Conservation (phyloP, 2,329 filamentous ascomycete genomes). For the Spiromastix sp. region DNA sequence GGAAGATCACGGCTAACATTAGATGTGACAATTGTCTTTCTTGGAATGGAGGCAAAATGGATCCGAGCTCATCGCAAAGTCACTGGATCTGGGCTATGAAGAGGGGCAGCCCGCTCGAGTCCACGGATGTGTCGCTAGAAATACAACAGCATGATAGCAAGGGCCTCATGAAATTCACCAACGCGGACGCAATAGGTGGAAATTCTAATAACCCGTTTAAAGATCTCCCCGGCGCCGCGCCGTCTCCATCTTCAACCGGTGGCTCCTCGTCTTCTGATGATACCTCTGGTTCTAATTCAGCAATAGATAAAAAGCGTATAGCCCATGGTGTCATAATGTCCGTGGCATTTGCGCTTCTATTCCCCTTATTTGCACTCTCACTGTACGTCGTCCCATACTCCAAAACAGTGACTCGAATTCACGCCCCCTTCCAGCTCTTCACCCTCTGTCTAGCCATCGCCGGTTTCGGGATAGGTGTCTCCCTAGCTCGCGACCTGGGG, state of each 20-base stretch:
- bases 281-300: neutral
- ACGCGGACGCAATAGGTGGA: conserved; percentile 41
- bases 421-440: conserved; percentile 38
- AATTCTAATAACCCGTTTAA: conserved; percentile 27
- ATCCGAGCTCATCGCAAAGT: conserved; percentile 33
- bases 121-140: conserved; percentile 31
- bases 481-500: conserved; percentile 32
- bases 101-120: conserved; percentile 37
- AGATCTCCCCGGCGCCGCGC: neutral
- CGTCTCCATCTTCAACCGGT: neutral
- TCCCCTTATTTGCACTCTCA: conserved; percentile 15
- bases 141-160: conserved; percentile 37
- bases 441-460: conserved; percentile 38
- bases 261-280: neutral
- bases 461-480: conserved; percentile 42
- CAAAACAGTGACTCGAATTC: conserved; percentile 18
- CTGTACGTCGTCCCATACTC: conserved; percentile 9
- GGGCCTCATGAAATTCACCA: conserved; percentile 36
- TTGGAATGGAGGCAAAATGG: conserved; percentile 44
- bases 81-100: conserved; percentile 43
- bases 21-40: conserved; percentile 44
- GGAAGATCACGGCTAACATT: conserved; percentile 47
- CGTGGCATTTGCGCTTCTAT: conserved; percentile 16
- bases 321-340: conserved; percentile 19
- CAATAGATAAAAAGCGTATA: conserved; percentile 8